Percentiles rank a stretch among this genome's conserved stretches.
Conservation (phyloP, 345 rosid species). For the Sisymbrium irio region DNA sequence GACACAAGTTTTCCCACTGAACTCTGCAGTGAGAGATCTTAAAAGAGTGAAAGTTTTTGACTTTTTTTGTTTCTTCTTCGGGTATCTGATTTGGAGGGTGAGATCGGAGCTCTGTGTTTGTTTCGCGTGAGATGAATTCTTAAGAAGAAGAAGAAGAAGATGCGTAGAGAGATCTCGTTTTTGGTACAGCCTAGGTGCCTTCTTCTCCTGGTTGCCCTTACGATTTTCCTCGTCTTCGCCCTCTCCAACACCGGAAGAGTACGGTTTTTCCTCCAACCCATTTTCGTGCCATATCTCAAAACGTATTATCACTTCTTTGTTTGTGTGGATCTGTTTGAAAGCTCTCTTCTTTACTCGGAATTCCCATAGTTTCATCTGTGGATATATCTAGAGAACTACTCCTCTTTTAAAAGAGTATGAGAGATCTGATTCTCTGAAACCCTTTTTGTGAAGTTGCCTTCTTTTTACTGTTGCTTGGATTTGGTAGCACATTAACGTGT, state of each 20-base stretch:
- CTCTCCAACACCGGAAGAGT: constrained; percentile 49
- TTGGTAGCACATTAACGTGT: neutral
- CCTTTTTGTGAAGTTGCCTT: neutral
- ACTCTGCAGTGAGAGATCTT: constrained; percentile 7
- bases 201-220: constrained; percentile 45
- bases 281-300: neutral
- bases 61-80: neutral
- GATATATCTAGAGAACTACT: neutral
- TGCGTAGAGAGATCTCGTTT: constrained; percentile 63
- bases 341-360: neutral
- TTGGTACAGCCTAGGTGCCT: constrained; percentile 62
- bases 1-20: neutral
- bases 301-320: neutral
- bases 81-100: constrained; percentile 12
- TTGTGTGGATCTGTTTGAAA: constrained; percentile 27
- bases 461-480: neutral
- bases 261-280: constrained; percentile 1
- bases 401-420: neutral
- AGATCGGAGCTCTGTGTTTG: constrained; percentile 9
- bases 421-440: constrained; percentile 24
- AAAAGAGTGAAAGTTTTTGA: constrained; percentile 11
- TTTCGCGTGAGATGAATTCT: constrained; percentile 15
- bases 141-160: constrained; percentile 30
- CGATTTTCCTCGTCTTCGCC: constrained; percentile 54
- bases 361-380: neutral